Conservation (phyloP, 2,329 filamentous ascomycete genomes). For the Ophiostoma australiae region DNA sequence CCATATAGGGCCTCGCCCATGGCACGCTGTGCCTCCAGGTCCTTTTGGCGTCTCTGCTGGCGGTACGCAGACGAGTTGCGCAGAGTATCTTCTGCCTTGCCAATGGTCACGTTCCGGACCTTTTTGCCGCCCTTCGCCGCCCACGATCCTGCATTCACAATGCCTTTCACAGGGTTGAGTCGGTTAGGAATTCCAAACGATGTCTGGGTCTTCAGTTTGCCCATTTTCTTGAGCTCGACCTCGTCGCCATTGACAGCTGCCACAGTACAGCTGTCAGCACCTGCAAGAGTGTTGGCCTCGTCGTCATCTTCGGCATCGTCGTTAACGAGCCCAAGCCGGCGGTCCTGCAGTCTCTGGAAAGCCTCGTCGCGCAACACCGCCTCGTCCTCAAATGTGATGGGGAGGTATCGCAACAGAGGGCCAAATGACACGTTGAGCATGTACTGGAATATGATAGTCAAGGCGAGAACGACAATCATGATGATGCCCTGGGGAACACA, state of each 20-base stretch:
- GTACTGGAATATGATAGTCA: slow-evolving; percentile 74
- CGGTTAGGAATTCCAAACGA: slow-evolving; percentile 31
- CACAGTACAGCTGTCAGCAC: slow-evolving; percentile 19
- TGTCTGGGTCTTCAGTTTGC: slow-evolving; percentile 23
- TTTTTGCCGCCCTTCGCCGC: slow-evolving; percentile 47
- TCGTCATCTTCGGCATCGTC: slow-evolving; percentile 39
- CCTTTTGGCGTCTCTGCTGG: slow-evolving; percentile 47
- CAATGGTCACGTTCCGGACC: slow-evolving; percentile 44
- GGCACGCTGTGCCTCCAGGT: slow-evolving; percentile 66
- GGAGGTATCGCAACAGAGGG: slow-evolving; percentile 81
- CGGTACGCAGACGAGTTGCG: slow-evolving; percentile 47
- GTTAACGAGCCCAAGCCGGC: slow-evolving; percentile 59
- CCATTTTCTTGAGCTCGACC: slow-evolving; percentile 37
- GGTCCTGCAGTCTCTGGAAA: slow-evolving; percentile 73
- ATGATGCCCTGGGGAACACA: slow-evolving; percentile 74
- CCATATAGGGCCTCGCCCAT: slow-evolving; percentile 80
- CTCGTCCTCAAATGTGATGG: slow-evolving; percentile 93
- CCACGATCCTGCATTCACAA: slow-evolving; percentile 46
- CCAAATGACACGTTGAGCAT: slow-evolving; percentile 78
- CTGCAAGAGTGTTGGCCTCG: neutral
- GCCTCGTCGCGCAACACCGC: slow-evolving; percentile 85
- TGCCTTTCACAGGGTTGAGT: slow-evolving; percentile 42
- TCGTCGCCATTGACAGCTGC: slow-evolving; percentile 29
- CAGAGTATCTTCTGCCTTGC: slow-evolving; percentile 39
- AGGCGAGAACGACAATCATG: slow-evolving; percentile 70